A percentile compares a stretch with the other conserved stretches of the same genome.
Conservation (phyloP, 257 asterid species). For the Solanum commersonii region DNA sequence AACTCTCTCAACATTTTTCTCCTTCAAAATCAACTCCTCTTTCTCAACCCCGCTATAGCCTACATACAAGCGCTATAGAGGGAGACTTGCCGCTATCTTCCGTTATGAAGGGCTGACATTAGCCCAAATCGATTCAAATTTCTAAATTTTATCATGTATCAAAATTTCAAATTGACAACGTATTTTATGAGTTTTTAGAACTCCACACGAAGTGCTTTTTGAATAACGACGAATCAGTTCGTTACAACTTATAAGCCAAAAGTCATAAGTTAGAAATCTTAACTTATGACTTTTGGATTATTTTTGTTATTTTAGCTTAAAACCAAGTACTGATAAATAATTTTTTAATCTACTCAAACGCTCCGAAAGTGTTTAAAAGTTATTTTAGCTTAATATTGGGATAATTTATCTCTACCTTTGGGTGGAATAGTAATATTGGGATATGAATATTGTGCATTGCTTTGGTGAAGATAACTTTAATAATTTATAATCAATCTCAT, state of each 20-base stretch:
- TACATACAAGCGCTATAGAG: not conserved
- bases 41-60: not conserved
- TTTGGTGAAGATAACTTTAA: not conserved
- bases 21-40: not conserved
- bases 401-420: not conserved
- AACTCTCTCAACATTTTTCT: not conserved
- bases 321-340: not conserved
- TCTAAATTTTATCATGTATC: too few species aligned
- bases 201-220: not conserved
- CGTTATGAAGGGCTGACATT: not conserved
- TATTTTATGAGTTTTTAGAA: too few species aligned
- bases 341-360: not conserved
- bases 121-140: not conserved
- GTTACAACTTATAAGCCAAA: not conserved
- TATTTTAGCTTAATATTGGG: not conserved
- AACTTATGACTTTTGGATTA: not conserved
- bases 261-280: too few species aligned
- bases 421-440: not conserved
- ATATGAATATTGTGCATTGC: not conserved
- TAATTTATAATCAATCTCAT: too few species aligned
- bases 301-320: not conserved
- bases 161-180: not conserved
- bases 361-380: not conserved
- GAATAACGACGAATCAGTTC: not conserved
- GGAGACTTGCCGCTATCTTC: too few species aligned